phyloP scores from a whole-genome alignment of 129 eudicot species.

The Glebionis coronaria region DNA sequence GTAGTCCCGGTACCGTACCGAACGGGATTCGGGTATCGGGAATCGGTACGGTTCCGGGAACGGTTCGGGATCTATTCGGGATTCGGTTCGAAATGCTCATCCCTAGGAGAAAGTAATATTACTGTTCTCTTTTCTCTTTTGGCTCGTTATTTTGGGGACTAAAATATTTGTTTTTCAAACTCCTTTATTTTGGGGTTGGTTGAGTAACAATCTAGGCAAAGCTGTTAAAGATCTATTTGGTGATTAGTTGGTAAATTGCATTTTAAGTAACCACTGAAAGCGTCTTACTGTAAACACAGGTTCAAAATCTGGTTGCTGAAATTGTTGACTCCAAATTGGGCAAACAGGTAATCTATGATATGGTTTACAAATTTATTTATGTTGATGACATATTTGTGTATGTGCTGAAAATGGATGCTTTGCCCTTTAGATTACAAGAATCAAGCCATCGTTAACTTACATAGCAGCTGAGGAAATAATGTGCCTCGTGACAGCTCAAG shows the following conservation, averaged over 20 bases:
- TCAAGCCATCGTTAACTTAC: conserved; percentile 81
- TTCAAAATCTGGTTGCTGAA: conserved; percentile 95
- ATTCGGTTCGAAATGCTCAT: no score
- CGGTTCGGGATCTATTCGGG: no score
- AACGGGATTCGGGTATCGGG: no score
- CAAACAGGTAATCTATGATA: conserved; percentile 63
- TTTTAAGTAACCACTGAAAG: conserved; percentile 2
- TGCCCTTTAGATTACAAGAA: conserved; percentile 66
- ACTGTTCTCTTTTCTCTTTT: no score
- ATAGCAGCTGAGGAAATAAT: conserved; percentile 96
- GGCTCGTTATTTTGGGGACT: no score
- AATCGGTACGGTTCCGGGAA: no score
- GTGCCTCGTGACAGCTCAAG: conserved; percentile 99
- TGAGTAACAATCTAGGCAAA: background rate
- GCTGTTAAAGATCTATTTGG: background rate
- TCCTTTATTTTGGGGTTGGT: background rate
- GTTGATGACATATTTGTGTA: background rate
- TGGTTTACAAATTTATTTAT: background rate
- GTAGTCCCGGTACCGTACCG: no score
- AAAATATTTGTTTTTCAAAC: no score
- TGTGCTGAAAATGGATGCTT: conserved; percentile 16
- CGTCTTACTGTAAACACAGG: conserved; percentile 38
- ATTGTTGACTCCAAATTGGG: conserved; percentile 91
- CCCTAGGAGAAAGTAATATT: background rate
- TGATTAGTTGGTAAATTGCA: background rate